Conservation (phyloP, 2,329 filamentous ascomycete genomes). For the Venturia effusa region DNA sequence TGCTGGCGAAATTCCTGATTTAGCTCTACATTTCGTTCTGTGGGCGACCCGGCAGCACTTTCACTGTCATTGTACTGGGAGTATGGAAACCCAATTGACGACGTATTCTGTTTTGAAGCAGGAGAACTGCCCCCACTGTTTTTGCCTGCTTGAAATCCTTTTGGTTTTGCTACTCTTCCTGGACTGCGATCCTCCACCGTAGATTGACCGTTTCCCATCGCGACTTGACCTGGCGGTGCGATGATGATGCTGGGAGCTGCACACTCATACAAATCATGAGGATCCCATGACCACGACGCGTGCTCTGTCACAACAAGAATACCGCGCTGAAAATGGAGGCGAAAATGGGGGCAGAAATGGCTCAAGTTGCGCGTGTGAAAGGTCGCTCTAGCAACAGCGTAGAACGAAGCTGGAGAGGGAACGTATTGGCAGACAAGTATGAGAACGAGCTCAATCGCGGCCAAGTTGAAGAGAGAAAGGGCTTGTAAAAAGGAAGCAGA, state of each 20-base stretch:
- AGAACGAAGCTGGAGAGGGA: not conserved
- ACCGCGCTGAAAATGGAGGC: not conserved
- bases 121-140: not conserved
- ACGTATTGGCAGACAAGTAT: not conserved
- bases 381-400: not conserved
- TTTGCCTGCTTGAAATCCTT: not conserved
- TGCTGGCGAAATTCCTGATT: not conserved
- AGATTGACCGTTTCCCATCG: slow-evolving; percentile 11
- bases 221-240: not conserved
- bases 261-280: not conserved
- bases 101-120: not conserved
- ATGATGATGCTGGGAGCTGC: not conserved
- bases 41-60: slow-evolving; percentile 1
- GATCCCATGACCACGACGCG: not conserved
- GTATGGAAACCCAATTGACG: not conserved
- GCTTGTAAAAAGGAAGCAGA: not conserved
- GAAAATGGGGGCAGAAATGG: not conserved
- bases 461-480: not conserved
- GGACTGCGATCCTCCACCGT: not conserved
- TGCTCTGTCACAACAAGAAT: not conserved
- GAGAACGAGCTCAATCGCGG: not conserved
- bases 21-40: not conserved
- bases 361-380: not conserved
- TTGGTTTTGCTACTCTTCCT: not conserved
- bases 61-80: not conserved